These are phyloP conservation scores for Carex parvula DNA, from an alignment of 176 grass and related monocot genomes.

Conservation along the genomic window DNA sequence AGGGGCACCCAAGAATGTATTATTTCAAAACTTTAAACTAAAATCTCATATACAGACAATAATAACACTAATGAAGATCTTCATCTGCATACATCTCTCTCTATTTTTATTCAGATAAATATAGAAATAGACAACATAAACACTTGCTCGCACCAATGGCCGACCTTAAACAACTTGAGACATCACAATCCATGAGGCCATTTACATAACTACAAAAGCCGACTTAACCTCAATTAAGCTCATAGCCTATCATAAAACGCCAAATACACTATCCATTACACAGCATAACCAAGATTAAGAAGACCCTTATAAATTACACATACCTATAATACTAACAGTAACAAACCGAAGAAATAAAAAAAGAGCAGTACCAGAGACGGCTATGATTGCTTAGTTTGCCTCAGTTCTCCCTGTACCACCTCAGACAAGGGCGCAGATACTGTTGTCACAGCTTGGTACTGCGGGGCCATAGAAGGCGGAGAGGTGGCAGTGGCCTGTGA, in stretches of 20 bases:
- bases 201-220: constrained; percentile 21
- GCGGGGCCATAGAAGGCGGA: constrained; percentile 44
- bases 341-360: constrained; percentile 36
- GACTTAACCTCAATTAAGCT: constrained; percentile 25
- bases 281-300: constrained; percentile 12
- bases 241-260: not conserved
- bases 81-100: constrained; percentile 18
- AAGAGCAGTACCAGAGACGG: constrained; percentile 23
- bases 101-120: constrained; percentile 12
- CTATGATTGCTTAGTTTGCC: constrained; percentile 39
- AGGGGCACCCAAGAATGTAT: not conserved
- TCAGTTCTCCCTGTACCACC: constrained; percentile 40
- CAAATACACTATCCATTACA: constrained; percentile 6
- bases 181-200: constrained; percentile 10
- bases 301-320: constrained; percentile 13
- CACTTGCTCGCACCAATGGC: constrained; percentile 10
- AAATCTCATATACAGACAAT: constrained; percentile 32
- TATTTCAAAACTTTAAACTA: constrained; percentile 31
- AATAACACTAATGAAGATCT: constrained; percentile 14
- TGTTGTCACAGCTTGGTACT: constrained; percentile 50
- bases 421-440: constrained; percentile 29
- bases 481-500: constrained; percentile 46
- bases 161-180: not conserved
- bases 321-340: constrained; percentile 47
- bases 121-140: constrained; percentile 17